Evolutionary conservation across 2,329 filamentous ascomycete genomes (phyloP).

Genomic region (Trichoderma citrinoviride): DNA sequence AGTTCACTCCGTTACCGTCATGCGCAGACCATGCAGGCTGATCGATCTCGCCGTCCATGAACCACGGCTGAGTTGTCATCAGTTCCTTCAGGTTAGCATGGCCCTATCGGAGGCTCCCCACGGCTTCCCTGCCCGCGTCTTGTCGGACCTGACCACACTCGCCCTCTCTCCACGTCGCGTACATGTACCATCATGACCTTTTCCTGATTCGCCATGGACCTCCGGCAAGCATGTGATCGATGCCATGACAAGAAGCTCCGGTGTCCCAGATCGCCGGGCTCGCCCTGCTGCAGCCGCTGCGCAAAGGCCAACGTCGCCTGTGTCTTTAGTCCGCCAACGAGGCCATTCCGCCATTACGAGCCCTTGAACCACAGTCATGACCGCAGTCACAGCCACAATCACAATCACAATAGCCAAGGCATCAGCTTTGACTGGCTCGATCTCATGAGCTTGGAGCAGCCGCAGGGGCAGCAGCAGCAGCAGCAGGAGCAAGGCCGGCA

Average conservation of each 20-base stretch:
- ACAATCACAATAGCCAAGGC: neutral
- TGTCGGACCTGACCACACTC: neutral
- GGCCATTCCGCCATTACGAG: conserved; percentile 23
- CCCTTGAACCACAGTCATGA: neutral
- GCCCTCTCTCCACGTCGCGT: neutral
- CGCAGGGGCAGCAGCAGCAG: neutral
- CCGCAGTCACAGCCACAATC: too few species aligned
- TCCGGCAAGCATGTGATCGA: conserved; percentile 41
- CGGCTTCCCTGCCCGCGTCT: neutral
- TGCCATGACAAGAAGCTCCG: conserved; percentile 49
- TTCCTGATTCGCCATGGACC: conserved; percentile 8
- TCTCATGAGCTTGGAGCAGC: conserved; percentile 23
- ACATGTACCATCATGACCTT: neutral
- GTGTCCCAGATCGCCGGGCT: conserved; percentile 42
- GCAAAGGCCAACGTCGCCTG: conserved; percentile 41
- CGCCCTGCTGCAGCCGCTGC: conserved; percentile 41
- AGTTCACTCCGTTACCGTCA: too few species aligned
- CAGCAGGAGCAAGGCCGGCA: neutral
- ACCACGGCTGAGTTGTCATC: too few species aligned
- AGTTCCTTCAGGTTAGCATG: too few species aligned
- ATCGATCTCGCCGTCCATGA: too few species aligned
- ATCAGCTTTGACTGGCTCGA: conserved; percentile 28
- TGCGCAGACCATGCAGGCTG: too few species aligned
- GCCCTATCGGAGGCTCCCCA: neutral
- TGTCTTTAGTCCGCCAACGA: conserved; percentile 42